Percentiles rank a stretch among this genome's conserved stretches.
Conservation (phyloP, 2,329 filamentous ascomycete genomes). For the Alternaria conjuncta region DNA sequence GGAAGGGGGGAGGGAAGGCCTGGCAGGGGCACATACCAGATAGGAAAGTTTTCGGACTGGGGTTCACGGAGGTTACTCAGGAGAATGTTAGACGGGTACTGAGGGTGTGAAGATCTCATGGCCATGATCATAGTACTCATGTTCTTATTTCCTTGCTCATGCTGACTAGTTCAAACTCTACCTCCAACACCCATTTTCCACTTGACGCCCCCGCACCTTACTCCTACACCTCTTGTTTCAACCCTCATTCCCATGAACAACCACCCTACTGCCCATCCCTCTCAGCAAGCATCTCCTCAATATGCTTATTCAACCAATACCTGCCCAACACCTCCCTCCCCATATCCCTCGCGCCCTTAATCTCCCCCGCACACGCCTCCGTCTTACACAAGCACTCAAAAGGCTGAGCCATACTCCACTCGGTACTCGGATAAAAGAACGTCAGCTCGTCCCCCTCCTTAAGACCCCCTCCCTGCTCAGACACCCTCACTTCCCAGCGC, state of each 20-base stretch:
- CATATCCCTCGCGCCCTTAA: slow-evolving; percentile 70
- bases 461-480: slow-evolving; percentile 40
- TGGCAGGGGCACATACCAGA: background rate
- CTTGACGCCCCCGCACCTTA: too few species aligned
- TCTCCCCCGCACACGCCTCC: slow-evolving; percentile 64
- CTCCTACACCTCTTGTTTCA: too few species aligned
- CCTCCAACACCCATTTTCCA: too few species aligned
- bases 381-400: slow-evolving; percentile 70
- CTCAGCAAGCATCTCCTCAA: slow-evolving; percentile 41
- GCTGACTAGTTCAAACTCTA: too few species aligned
- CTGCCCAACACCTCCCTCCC: slow-evolving; percentile 59
- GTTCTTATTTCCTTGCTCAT: too few species aligned
- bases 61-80: background rate
- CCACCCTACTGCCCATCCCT: slow-evolving; percentile 2
- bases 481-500: slow-evolving; percentile 61
- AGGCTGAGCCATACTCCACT: slow-evolving; percentile 76
- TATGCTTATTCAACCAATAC: slow-evolving; percentile 53
- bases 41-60: background rate
- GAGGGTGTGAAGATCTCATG: background rate
- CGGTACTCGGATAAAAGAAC: slow-evolving; percentile 79
- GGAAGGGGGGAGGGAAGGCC: background rate
- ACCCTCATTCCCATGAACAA: background rate
- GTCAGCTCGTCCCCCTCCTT: slow-evolving; percentile 51
- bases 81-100: background rate
- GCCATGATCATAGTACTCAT: too few species aligned